A percentile compares a stretch with the other conserved stretches of the same genome.
Conservation (phyloP, 176 grass and related monocot genomes). For the Olyra latifolia region DNA sequence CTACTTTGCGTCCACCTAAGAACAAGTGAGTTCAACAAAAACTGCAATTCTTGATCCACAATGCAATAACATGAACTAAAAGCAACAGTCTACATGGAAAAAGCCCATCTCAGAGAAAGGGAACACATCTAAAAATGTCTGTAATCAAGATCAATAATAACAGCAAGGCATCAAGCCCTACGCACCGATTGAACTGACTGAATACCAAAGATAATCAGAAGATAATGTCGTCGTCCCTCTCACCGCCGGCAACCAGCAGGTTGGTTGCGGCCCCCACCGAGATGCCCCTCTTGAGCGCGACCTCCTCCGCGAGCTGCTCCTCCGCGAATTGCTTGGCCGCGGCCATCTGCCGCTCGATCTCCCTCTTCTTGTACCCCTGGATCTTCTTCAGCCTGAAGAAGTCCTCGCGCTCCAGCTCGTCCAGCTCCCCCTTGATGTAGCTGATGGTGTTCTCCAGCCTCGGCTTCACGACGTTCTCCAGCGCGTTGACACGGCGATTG, state of each 20-base stretch:
- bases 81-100: not conserved
- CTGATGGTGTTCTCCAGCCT: constrained; percentile 90
- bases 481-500: constrained; percentile 84
- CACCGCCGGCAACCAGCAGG: constrained; percentile 48
- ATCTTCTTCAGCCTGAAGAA: constrained; percentile 98
- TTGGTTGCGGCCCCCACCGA: constrained; percentile 44
- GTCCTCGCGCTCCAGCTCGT: constrained; percentile 94
- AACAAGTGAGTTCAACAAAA: not conserved
- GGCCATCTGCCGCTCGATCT: constrained; percentile 57
- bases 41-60: not conserved
- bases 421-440: constrained; percentile 88
- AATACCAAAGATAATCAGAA: constrained; percentile 47
- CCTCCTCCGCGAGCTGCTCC: constrained; percentile 56
- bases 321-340: constrained; percentile 53
- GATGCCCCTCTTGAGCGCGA: constrained; percentile 76
- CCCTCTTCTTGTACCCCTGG: constrained; percentile 83
- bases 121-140: constrained; percentile 2
- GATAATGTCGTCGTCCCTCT: constrained; percentile 86
- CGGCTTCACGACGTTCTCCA: constrained; percentile 93
- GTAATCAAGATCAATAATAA: constrained; percentile 19
- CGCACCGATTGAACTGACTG: constrained; percentile 50
- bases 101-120: not conserved
- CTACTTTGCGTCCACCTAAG: not conserved
- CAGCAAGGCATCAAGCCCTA: not conserved
- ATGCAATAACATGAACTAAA: not conserved